phyloP scores from a whole-genome alignment of 805 yeast genomes.

The Saccharomycopsis fibuligera region DNA sequence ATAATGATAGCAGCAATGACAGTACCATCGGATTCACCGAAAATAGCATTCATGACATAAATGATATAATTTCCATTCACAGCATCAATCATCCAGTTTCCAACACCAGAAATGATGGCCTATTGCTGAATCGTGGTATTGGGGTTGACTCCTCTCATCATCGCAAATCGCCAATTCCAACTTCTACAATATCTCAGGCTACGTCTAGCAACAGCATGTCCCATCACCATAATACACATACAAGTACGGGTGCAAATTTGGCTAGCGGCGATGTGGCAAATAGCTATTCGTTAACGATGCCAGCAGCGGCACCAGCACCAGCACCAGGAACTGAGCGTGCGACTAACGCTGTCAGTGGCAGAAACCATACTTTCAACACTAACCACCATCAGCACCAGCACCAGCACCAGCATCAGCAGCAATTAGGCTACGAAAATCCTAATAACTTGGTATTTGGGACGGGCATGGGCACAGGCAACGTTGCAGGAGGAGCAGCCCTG shows the following conservation, averaged over 20 bases:
- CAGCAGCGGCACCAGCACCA: background rate
- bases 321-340: too few relatives aligned
- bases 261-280: background rate
- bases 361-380: too few relatives aligned
- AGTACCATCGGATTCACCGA: background rate
- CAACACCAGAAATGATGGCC: constrained; percentile 6
- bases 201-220: background rate
- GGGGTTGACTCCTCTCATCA: background rate
- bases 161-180: background rate
- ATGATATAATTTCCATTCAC: constrained; percentile 6
- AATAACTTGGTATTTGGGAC: background rate
- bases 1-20: background rate
- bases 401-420: background rate
- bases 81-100: constrained; percentile 12
- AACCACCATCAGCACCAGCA: too few relatives aligned
- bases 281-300: background rate
- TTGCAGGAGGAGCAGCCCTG: background rate
- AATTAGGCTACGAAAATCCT: background rate
- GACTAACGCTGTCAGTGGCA: too few relatives aligned
- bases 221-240: background rate
- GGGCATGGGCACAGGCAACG: background rate
- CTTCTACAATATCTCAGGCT: background rate
- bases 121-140: too few relatives aligned
- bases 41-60: constrained; percentile 11
- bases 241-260: too few relatives aligned